Evolutionary conservation across 169 alveolate species (phyloP).

Genomic region (Gregarina niphandrodes): DNA sequence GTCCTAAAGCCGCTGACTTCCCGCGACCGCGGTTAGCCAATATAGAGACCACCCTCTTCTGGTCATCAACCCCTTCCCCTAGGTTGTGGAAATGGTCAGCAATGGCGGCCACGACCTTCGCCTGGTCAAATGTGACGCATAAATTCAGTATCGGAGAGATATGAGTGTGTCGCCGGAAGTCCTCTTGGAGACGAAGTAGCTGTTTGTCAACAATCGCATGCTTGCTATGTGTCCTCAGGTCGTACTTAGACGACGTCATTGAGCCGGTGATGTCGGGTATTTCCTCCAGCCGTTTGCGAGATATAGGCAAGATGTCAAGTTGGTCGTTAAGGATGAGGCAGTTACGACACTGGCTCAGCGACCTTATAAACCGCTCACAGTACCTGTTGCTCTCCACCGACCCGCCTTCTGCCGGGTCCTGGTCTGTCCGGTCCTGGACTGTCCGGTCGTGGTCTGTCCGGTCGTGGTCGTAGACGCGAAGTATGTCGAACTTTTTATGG

Average conservation of each 20-base stretch:
- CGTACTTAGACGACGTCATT: no score
- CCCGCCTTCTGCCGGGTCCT: not conserved
- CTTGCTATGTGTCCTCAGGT: no score
- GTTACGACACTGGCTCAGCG: constrained; percentile 51
- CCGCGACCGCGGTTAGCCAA: constrained; percentile 98
- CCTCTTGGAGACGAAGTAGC: not conserved
- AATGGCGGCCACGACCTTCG: constrained; percentile 47
- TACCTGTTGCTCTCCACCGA: not conserved
- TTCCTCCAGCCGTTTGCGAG: no score
- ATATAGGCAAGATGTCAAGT: constrained; percentile 81
- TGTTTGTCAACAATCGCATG: no score
- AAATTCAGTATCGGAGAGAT: constrained; percentile 18
- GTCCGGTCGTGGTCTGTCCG: not conserved
- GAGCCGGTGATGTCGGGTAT: no score
- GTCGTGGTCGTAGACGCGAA: not conserved
- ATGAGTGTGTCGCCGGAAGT: constrained; percentile 6
- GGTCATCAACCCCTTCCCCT: constrained; percentile 20
- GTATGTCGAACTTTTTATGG: not conserved
- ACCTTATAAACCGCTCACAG: constrained; percentile 30
- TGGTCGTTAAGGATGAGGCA: constrained; percentile 93
- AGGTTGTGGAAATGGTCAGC: constrained; percentile 29
- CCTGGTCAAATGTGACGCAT: constrained; percentile 42
- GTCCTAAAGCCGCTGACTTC: constrained; percentile 90
- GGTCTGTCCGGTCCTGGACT: not conserved
- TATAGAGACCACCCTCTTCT: constrained; percentile 44